Evolutionary conservation across 345 rosid genomes (phyloP).

Genomic region (Hibiscus trionum): DNA sequence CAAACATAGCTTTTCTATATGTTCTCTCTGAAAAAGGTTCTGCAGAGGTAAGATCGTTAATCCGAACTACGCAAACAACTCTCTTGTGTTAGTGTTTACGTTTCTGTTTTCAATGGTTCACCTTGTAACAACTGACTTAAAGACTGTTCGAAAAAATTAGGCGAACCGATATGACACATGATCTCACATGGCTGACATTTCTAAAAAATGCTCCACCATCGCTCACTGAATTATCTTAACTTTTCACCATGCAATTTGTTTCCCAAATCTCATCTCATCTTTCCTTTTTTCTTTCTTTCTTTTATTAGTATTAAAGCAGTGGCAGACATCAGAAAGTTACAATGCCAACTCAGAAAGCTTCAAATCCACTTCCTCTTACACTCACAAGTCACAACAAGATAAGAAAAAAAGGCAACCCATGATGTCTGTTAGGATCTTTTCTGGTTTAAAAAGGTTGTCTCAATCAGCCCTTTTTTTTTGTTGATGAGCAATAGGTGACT

Average conservation of each 20-base stretch:
- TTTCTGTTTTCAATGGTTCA: too few relatives aligned
- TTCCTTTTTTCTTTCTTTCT: not conserved
- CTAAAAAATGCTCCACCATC: not conserved
- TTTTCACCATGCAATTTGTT: not conserved
- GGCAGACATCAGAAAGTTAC: slow-evolving; percentile 36
- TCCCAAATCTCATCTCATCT: not conserved
- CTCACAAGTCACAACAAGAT: not conserved
- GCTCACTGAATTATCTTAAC: not conserved
- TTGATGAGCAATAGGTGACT: slow-evolving; percentile 25
- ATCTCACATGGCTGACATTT: slow-evolving; percentile 23
- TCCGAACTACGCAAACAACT: too few relatives aligned
- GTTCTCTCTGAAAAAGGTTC: too few relatives aligned
- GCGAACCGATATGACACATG: not conserved
- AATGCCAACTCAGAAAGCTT: slow-evolving; percentile 43
- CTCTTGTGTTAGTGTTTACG: too few relatives aligned
- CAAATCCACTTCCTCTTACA: slow-evolving; percentile 18
- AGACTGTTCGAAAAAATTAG: too few relatives aligned
- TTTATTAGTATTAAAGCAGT: slow-evolving; percentile 15
- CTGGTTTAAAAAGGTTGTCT: slow-evolving; percentile 4
- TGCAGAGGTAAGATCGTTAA: too few relatives aligned
- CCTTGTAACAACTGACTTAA: too few relatives aligned
- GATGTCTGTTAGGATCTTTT: slow-evolving; percentile 7
- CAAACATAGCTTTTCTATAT: too few relatives aligned
- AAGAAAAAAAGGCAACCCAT: not conserved
- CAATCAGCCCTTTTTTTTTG: slow-evolving; percentile 8